Base-by-base conservation (phyloP, 139 green algal species). In the Coelastrella sp. region DNA sequence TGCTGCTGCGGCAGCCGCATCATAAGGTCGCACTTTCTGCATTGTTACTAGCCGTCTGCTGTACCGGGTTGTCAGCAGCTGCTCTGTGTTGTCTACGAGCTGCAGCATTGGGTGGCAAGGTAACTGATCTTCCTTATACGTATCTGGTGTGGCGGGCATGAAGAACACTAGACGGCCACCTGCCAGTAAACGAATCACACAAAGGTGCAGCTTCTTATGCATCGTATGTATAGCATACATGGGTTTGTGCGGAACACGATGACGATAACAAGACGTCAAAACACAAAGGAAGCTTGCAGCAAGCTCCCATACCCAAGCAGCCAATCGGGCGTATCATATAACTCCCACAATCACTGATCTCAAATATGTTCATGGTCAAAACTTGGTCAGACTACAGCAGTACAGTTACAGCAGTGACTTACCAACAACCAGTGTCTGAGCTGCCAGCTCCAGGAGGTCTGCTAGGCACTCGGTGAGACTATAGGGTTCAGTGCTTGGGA, bases 31-130 rank as follows among this genome's bases (percentile, higher is more conserved):
- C 13, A 68, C 48, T 87, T 98, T 98, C 74, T 93, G 76, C 94
- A 99, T 96, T 4, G 93, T 96, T 27, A 99, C 77, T 2, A 99
- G 92, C 3, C 95, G 92, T 35, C 97, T 89, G 88, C 89, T 97
- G 93, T 97, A 99, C 6, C 91, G 83, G 0, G 40, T 71, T 4
- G 89, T 94, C 8, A 99, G 91, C 2, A 94, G 62, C 89, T 99
- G 97, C 86, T 98, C 94, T 41, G 91, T 92, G 88, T 79, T 81
- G 40, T 30, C 8, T 23, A 27, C 60, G 25, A 81, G 7, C 17
- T n/a, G 3, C 17, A 74, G 59, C 78, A 60, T 45, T 21, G 69
- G 59, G 85, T 98, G 96, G 1, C 1, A 30, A 0, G 96, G 94
- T 25, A 98, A 34, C 67, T 96, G 88, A 15, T 88, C 87, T 25